Percentiles rank a stretch among this genome's conserved stretches.
These are phyloP conservation scores for Venturia nashicola DNA, from an alignment of 2,329 filamentous ascomycete species.

Conservation along the genomic window DNA sequence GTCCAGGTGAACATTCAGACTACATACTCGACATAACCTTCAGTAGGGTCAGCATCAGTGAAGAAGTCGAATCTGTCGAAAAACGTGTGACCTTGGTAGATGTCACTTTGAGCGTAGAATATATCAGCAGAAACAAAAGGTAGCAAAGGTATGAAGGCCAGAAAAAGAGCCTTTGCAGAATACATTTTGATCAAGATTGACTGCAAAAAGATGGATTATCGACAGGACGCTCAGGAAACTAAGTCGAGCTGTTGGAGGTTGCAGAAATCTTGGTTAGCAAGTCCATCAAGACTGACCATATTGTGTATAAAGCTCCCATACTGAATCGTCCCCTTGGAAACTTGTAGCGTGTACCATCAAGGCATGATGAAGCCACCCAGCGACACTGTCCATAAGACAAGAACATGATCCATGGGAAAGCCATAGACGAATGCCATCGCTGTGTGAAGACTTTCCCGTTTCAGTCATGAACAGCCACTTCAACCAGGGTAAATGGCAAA, in stretches of 20 bases:
- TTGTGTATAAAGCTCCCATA: not conserved
- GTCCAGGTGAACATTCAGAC: not conserved
- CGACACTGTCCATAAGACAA: not conserved
- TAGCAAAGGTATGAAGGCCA: conserved; percentile 1
- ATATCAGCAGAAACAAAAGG: not conserved
- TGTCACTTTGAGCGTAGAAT: conserved; percentile 7
- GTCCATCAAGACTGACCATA: not conserved
- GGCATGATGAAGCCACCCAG: not conserved
- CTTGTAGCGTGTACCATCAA: not conserved
- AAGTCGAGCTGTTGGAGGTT: not conserved
- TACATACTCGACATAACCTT: conserved; percentile 11
- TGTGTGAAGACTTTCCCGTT: not conserved
- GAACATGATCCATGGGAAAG: not conserved
- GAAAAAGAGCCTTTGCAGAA: conserved; percentile 2
- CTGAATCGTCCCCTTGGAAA: not conserved
- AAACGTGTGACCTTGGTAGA: conserved; percentile 8
- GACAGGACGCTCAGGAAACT: not conserved
- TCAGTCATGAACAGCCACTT: not conserved
- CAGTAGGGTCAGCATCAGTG: conserved; percentile 9
- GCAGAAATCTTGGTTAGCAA: not conserved
- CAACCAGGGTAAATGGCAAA: not conserved
- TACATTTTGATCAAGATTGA: conserved; percentile 7
- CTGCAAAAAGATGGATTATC: not conserved
- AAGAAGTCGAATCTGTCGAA: conserved; percentile 12
- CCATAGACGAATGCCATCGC: not conserved